These are phyloP conservation scores for Clavulina sp. DNA, from an alignment of 768 basidiomycete genomes.

Conservation along the genomic window DNA sequence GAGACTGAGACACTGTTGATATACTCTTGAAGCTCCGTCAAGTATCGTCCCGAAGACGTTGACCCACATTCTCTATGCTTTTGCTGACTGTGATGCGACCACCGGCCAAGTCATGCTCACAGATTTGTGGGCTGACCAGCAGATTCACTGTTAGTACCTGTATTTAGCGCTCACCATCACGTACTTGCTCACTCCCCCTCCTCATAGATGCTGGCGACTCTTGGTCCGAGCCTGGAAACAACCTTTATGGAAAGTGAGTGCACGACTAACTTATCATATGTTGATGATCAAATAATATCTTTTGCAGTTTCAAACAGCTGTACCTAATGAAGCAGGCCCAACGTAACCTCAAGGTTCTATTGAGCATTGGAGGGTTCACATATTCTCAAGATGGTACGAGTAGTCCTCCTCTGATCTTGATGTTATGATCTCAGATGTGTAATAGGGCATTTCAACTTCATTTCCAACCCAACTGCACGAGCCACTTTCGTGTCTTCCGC, in stretches of 20 bases:
- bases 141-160: constrained; percentile 6
- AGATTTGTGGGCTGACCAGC: constrained; percentile 21
- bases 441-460: constrained; percentile 10
- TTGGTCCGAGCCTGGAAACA: constrained; percentile 22
- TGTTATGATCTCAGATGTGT: constrained; percentile 5
- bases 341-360: constrained; percentile 17
- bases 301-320: constrained; percentile 22
- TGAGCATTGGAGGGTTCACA: constrained; percentile 21
- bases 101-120: constrained; percentile 20
- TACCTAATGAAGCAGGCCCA: constrained; percentile 19
- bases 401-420: background rate
- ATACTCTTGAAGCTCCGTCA: background rate
- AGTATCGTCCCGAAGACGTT: background rate
- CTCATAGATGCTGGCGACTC: constrained; percentile 20
- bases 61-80: constrained; percentile 22
- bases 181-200: background rate
- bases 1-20: background rate
- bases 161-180: background rate
- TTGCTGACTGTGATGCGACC: constrained; percentile 21
- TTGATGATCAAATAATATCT: constrained; percentile 11
- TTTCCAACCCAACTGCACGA: constrained; percentile 4
- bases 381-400: constrained; percentile 10
- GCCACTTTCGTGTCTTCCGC: constrained; percentile 11
- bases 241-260: constrained; percentile 8
- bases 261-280: background rate